Base-by-base conservation (phyloP, 768 basidiomycete genomes). In the Auricularia sp. region DNA sequence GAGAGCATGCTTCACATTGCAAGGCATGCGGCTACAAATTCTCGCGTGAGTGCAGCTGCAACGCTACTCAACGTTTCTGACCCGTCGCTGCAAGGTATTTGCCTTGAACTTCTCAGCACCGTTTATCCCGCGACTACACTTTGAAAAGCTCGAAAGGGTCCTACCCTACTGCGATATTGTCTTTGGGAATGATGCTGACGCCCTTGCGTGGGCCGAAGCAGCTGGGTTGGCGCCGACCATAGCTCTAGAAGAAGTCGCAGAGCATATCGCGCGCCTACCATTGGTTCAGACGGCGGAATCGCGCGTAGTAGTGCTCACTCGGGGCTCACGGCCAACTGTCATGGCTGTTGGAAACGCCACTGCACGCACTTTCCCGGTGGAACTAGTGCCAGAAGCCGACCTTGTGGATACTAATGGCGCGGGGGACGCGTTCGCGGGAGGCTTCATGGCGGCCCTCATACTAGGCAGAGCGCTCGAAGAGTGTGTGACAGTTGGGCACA, bases 371-470 rank as follows among this genome's bases (percentile, higher is more conserved):
- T 44, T 68, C 71, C 61, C 72, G 29, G 73, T 77, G 62, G 56
- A 62, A 39, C 67, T 63, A 58, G 65, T 77, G 29, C 23, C 72
- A 59, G 79, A 81, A 62, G 81, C 78, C 51, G 70, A 87, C 74
- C 94, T 97, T 68, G 88, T 97, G 64, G 97, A 99, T 74, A 98
- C 97, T 59, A 99, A 99, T 75, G 97, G 92, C 62, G 97, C 97
- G 21, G 97, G 97, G 51, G 96, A 99, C 74, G 93, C 92, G 54
- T 98, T 99, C 70, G 93, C 94, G 29, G 97, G 96, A 64, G 97
- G 91, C 43, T 95, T 98, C 83, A 76, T 98, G 62, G 97, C 91
- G 61, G 95, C 88, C 1, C 80, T 84, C 64, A 86, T 91, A 61
- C 74, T 83, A 39, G 94, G 93, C 10, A 97, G 91, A 81, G 77